phyloP scores from a whole-genome alignment of 1,284 basidiomycete genomes.

The Leccinum solheimii region DNA sequence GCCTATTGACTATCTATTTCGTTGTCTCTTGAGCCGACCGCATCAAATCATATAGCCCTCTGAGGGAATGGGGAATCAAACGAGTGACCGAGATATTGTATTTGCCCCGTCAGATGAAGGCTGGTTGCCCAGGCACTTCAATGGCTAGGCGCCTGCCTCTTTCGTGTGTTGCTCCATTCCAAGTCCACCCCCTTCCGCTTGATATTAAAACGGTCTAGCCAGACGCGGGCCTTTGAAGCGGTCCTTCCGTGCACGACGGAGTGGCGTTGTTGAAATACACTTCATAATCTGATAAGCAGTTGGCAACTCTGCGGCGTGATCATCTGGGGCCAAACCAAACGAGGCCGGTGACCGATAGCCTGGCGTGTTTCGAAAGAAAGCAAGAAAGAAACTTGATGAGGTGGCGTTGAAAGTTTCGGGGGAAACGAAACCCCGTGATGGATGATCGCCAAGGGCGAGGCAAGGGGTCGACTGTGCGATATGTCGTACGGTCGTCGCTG shows the following conservation, averaged over 20 bases:
- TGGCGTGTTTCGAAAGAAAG: slow-evolving; percentile 19
- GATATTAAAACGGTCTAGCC: slow-evolving; percentile 6
- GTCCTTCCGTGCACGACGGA: slow-evolving; percentile 26
- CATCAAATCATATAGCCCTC: slow-evolving; percentile 28
- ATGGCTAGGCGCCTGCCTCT: slow-evolving; percentile 11
- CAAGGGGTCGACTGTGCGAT: background rate
- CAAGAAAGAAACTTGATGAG: slow-evolving; percentile 17
- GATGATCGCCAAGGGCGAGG: background rate
- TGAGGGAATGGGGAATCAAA: slow-evolving; percentile 30
- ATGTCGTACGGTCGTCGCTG: slow-evolving; percentile 4
- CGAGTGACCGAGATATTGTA: slow-evolving; percentile 5
- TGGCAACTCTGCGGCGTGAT: slow-evolving; percentile 28
- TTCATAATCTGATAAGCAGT: slow-evolving; percentile 12
- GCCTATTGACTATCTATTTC: slow-evolving; percentile 23
- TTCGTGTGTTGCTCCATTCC: slow-evolving; percentile 7
- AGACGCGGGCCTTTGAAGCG: slow-evolving; percentile 1
- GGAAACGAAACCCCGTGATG: background rate
- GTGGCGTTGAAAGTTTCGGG: slow-evolving; percentile 24
- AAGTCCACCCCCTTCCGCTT: slow-evolving; percentile 2
- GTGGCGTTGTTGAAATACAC: slow-evolving; percentile 17
- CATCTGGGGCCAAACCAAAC: slow-evolving; percentile 9
- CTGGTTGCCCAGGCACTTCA: slow-evolving; percentile 6
- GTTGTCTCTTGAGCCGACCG: slow-evolving; percentile 17
- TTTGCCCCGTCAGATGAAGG: slow-evolving; percentile 13
- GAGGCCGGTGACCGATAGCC: background rate